Conservation (phyloP, 2,329 filamentous ascomycete genomes). For the Septoria petroselini region DNA sequence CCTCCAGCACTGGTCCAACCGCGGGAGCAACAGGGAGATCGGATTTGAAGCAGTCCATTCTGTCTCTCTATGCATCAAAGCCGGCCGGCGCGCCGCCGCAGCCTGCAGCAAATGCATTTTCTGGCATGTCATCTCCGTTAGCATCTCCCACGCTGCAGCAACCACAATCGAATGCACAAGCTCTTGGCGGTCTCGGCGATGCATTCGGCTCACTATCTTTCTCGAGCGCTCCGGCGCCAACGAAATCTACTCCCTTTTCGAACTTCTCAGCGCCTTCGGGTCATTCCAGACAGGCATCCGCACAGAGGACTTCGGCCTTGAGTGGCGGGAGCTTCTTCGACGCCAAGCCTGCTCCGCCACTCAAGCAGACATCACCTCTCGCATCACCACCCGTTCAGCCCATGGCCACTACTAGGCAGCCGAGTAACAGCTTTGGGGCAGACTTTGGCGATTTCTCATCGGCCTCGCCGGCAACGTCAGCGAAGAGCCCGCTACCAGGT, state of each 20-base stretch:
- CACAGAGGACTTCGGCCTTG: slow-evolving; percentile 41
- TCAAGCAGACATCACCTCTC: slow-evolving; percentile 38
- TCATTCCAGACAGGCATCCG: slow-evolving; percentile 46
- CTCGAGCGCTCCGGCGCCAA: slow-evolving; percentile 44
- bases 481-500: slow-evolving; percentile 44
- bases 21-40: slow-evolving; percentile 67
- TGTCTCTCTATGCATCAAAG: slow-evolving; percentile 88
- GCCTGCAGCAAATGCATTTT: slow-evolving; percentile 51
- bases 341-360: slow-evolving; percentile 50
- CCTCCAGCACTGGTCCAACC: slow-evolving; percentile 69
- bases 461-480: slow-evolving; percentile 44
- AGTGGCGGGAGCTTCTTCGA: slow-evolving; percentile 84
- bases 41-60: slow-evolving; percentile 93
- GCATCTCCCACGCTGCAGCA: slow-evolving; percentile 31
- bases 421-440: slow-evolving; percentile 49
- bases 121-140: slow-evolving; percentile 63
- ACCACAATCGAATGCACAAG: slow-evolving; percentile 28
- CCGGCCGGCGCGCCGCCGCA: slow-evolving; percentile 59
- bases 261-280: slow-evolving; percentile 56
- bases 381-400: slow-evolving; percentile 28
- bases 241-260: slow-evolving; percentile 63
- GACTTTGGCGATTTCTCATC: slow-evolving; percentile 61
- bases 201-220: slow-evolving; percentile 74
- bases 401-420: slow-evolving; percentile 49
- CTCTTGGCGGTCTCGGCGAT: slow-evolving; percentile 66